A percentile compares a stretch with the other conserved stretches of the same genome.
Conservation (phyloP, 495 filamentous ascomycete genomes). For the Aspergillus panamensis region DNA sequence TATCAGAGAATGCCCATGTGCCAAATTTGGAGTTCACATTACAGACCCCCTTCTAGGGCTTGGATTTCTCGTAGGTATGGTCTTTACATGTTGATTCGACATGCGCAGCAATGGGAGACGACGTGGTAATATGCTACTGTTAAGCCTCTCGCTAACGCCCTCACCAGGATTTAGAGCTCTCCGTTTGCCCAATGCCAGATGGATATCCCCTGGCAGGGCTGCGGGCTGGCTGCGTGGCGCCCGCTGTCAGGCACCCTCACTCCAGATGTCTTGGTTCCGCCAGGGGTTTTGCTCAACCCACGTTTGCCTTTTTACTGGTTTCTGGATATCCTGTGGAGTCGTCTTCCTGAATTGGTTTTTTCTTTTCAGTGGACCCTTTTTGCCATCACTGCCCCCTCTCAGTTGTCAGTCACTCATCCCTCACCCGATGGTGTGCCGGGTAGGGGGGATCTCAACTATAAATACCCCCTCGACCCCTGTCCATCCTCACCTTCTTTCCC, state of each 20-base stretch:
- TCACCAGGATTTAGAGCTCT: not conserved
- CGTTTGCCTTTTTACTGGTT: conserved; percentile 3
- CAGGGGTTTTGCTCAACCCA: conserved; percentile 7
- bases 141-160: not conserved
- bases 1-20: too few relatives aligned
- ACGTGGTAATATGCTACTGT: not conserved
- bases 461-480: conserved; percentile 4
- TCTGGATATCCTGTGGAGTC: conserved; percentile 18
- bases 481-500: conserved; percentile 8
- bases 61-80: not conserved
- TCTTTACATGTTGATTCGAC: not conserved
- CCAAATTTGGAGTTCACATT: not conserved
- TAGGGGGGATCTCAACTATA: conserved; percentile 13
- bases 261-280: not conserved
- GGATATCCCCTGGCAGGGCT: not conserved
- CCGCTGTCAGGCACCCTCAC: conserved; percentile 10
- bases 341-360: conserved; percentile 6
- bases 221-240: conserved; percentile 4
- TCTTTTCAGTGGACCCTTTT: conserved; percentile 9
- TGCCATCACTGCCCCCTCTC: conserved; percentile 9
- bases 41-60: not conserved
- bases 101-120: not conserved
- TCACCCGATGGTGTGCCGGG: not conserved
- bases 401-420: not conserved
- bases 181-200: not conserved